Base-by-base conservation (phyloP, 164 flowering plant genomes). In the Pachysandra terminalis region DNA sequence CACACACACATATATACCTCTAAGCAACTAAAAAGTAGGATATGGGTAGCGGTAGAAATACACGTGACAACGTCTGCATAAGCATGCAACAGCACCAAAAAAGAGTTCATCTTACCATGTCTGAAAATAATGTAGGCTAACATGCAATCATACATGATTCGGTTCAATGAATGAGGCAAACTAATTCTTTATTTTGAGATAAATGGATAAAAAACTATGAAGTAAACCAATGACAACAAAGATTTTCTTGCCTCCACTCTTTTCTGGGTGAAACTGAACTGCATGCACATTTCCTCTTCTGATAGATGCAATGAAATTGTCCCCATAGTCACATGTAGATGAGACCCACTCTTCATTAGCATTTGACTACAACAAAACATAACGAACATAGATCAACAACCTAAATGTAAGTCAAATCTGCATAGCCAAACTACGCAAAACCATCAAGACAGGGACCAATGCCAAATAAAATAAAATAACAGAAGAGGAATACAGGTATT, bases 231-330 rank as follows among this genome's bases (percentile, higher is more conserved):
- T 58, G n/a, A 24, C 26, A 62, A 25, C 17, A 64, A 57, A 69
- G 3, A 48, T 61, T 65, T 19, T 67, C 89, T 72, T 79, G 74
- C 99, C 98, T 81, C 99, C 99, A 82, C 99, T 95, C 81, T 95
- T 95, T 75, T 95, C 99, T 28, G 98, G 99, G 79, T 95, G 99
- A 81, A 95, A 95, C 75, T 95, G 99, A 64, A 95, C 97, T 28
- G 96, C 99, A 72, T 95, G 89, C 55, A 89, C 87, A 88, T 89
- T 95, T 74, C 99, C 99, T 82, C 77, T 87, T 71, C 81, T 82
- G 60, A 95, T 71, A 59, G 99, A 92, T 48, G 99, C 88, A 70
- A 95, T 89, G 73, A 95, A 95, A 54, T 82, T 73, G 41, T 81
- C 97, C 32, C 98, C 98, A 78, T 95, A 95, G 54, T 84, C 82